A percentile compares a stretch with the other conserved stretches of the same genome.
Conservation (phyloP, 2,329 filamentous ascomycete species). For the Orbilia oligospora region DNA sequence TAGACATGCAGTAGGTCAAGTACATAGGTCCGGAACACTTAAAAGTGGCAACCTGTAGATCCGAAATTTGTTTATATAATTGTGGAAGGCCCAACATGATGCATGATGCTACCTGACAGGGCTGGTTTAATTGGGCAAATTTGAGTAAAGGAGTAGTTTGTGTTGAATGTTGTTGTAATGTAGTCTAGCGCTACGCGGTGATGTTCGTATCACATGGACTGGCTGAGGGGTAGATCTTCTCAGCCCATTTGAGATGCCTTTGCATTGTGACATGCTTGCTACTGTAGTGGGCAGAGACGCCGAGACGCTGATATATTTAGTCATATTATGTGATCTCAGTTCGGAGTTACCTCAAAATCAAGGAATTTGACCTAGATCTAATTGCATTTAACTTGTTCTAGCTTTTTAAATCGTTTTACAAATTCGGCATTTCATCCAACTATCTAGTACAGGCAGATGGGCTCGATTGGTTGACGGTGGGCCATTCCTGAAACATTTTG, state of each 20-base stretch:
- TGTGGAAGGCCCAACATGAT: not conserved
- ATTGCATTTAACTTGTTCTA: too few relatives aligned
- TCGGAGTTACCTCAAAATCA: too few relatives aligned
- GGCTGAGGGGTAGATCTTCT: constrained; percentile 4
- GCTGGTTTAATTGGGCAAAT: not conserved
- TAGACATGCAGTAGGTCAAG: too few relatives aligned
- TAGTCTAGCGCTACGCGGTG: constrained; percentile 21
- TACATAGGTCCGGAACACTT: not conserved
- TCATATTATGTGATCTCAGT: too few relatives aligned
- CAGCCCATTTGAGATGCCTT: constrained; percentile 9
- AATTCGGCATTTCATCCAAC: too few relatives aligned
- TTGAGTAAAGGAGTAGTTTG: constrained; percentile 10
- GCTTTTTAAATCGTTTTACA: too few relatives aligned
- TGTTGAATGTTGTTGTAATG: constrained; percentile 45
- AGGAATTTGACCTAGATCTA: too few relatives aligned
- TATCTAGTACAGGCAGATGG: not conserved
- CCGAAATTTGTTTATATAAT: not conserved
- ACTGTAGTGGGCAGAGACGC: too few relatives aligned
- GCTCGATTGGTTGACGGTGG: constrained; percentile 6
- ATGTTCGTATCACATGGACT: constrained; percentile 20
- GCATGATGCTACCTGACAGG: not conserved
- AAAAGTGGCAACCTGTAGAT: not conserved
- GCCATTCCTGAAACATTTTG: constrained; percentile 9
- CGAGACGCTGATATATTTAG: too few relatives aligned
- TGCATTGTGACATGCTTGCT: not conserved